Evolutionary conservation across 306 rosid species (phyloP).

Genomic region (Ceratonia siliqua): DNA sequence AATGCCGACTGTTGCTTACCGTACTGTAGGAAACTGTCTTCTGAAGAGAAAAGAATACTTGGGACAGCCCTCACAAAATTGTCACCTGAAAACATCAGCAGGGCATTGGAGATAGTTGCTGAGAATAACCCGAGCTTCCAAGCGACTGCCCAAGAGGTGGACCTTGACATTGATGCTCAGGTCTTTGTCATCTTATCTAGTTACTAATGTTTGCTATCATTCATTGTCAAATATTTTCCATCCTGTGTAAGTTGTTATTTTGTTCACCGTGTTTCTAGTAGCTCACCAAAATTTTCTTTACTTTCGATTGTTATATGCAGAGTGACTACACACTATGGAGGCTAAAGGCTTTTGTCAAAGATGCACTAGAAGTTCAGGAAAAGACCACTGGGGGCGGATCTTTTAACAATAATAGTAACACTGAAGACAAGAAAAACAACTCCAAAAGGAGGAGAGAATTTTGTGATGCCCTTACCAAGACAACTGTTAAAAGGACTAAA

Average conservation of each 20-base stretch:
- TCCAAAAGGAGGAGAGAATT: constrained; percentile 51
- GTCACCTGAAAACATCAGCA: constrained; percentile 57
- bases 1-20: constrained; percentile 1
- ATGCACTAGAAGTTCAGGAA: constrained; percentile 44
- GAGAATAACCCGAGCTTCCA: constrained; percentile 67
- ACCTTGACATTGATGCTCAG: constrained; percentile 80
- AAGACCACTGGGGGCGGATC: constrained; percentile 23
- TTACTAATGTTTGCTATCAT: constrained; percentile 7
- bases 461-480: constrained; percentile 44
- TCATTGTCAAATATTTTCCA: neutral
- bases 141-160: constrained; percentile 51
- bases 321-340: constrained; percentile 68
- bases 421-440: constrained; percentile 44
- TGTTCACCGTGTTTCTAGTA: constrained; percentile 1
- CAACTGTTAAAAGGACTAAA: constrained; percentile 44
- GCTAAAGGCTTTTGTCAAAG: constrained; percentile 56
- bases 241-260: neutral
- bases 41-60: constrained; percentile 59
- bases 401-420: constrained; percentile 28
- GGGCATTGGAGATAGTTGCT: constrained; percentile 61
- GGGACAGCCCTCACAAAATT: constrained; percentile 49
- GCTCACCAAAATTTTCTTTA: constrained; percentile 4
- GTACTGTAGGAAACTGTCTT: constrained; percentile 55
- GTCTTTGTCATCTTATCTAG: constrained; percentile 33
- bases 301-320: constrained; percentile 39